A percentile compares a stretch with the other conserved stretches of the same genome.
Conservation (phyloP, 139 green algal genomes). For the Chlorella sorokiniana region DNA sequence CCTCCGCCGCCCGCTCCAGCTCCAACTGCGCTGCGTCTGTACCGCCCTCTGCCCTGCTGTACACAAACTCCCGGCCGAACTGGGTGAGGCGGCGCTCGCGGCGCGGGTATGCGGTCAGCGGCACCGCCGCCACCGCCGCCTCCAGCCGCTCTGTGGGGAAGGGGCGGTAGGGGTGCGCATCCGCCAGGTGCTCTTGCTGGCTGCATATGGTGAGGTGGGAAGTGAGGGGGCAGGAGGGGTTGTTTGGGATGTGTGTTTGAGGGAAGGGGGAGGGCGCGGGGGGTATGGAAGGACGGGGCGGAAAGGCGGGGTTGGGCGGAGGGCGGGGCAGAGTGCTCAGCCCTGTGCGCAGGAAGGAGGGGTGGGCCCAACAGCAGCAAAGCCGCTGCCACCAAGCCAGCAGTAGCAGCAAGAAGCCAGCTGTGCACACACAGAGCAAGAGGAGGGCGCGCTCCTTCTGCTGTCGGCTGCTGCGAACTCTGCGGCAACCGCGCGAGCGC, state of each 20-base stretch:
- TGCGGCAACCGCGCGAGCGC: not conserved
- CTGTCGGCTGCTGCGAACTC: no score
- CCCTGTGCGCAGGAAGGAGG: no score
- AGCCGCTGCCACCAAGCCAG: no score
- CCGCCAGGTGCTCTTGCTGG: slow-evolving; percentile 24
- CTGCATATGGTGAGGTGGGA: not conserved
- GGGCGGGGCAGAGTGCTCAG: no score
- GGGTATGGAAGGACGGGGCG: not conserved
- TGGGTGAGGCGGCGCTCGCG: slow-evolving; percentile 29
- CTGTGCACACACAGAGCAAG: no score
- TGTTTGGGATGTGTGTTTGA: not conserved
- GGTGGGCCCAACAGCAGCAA: no score
- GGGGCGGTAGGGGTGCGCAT: slow-evolving; percentile 51
- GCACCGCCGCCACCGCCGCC: slow-evolving; percentile 47
- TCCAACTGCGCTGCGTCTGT: not conserved
- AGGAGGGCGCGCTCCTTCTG: no score
- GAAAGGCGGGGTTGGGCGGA: no score
- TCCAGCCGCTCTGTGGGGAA: slow-evolving; percentile 55
- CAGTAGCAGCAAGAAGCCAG: no score
- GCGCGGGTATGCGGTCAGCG: slow-evolving; percentile 15
- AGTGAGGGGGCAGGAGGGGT: not conserved
- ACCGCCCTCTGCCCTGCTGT: not conserved
- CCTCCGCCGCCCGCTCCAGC: not conserved
- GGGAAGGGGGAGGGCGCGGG: not conserved
- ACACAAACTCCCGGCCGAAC: slow-evolving; percentile 49